Base-by-base conservation (phyloP, 208 protist genomes). In the Trypanosoma avium region DNA sequence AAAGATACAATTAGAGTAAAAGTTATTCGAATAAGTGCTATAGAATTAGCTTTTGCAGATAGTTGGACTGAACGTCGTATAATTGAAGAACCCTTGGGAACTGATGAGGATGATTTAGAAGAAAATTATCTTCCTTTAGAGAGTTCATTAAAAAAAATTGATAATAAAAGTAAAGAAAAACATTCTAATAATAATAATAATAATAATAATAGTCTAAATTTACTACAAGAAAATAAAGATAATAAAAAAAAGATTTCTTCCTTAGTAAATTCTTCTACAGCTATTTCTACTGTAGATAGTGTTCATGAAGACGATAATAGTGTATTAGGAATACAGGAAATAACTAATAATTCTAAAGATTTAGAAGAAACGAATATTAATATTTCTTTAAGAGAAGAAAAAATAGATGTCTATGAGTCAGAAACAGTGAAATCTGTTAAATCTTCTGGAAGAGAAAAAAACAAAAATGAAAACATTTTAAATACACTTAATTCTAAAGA, bases 21-120 rank as follows among this genome's bases (percentile, higher is more conserved):
- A 32, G 42, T 69, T 33, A 2, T 69, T 5, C 22, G 43, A 13
- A 53, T 61, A 30, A 42, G 42, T 36, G 27, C 32, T 24, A 54
- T 61, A 54, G 62, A 69, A 36, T 21, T 69, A 26, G 50, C 62
- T 40, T 47, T 52, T 61, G 62, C 62, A 50, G 53, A 69, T 15
- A 69, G 53, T 36, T 69, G 62, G 62, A 61, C 62, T 21, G 62
- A 69, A 21, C 62, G 52, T 54, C 45, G 43, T 55, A 45, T 69
- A 29, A 55, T 61, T 69, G 53, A 69, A 46, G 62, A 69, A 32
- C 29, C 62, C 7, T 35, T 61, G 32, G 29, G 1, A 30, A 40
- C 21, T 15, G 8, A 46, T 27, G 40, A 62, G 2, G 33, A 54
- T 24, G 47, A 64, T 22, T 45, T 48, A 24, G 19, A 27, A 10